phyloP scores from a whole-genome alignment of 768 basidiomycete genomes.

The Boletellus ananiceps region DNA sequence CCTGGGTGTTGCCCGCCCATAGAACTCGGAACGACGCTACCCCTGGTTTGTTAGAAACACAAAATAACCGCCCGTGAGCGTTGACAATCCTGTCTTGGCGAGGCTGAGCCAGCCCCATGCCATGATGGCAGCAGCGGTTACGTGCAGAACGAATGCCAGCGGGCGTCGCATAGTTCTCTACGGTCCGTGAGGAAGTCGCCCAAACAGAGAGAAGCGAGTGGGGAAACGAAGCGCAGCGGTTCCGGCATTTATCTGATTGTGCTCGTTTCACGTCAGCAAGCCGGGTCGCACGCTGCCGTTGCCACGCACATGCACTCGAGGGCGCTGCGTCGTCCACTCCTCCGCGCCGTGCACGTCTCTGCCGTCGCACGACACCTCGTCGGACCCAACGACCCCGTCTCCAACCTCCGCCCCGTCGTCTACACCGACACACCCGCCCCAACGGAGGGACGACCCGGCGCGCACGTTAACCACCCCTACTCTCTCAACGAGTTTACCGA shows the following conservation, averaged over 20 bases:
- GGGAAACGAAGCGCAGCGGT: no score
- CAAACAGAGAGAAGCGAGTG: background rate
- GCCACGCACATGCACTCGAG: no score
- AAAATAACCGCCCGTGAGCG: constrained; percentile 58
- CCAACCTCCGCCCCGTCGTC: constrained; percentile 74
- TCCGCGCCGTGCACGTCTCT: constrained; percentile 21
- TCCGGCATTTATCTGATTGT: background rate
- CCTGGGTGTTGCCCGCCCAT: background rate
- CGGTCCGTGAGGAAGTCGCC: no score
- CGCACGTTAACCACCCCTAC: constrained; percentile 56
- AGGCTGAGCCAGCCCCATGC: constrained; percentile 32
- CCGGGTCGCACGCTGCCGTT: no score
- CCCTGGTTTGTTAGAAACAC: constrained; percentile 80
- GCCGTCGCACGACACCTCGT: constrained; percentile 38
- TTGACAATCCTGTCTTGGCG: constrained; percentile 19
- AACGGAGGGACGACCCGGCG: constrained; percentile 28
- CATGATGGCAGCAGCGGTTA: constrained; percentile 31
- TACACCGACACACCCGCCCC: constrained; percentile 53
- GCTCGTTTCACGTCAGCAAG: no score
- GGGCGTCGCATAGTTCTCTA: constrained; percentile 9
- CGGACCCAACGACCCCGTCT: constrained; percentile 73
- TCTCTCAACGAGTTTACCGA: constrained; percentile 66
- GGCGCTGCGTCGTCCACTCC: background rate
- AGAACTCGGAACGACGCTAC: constrained; percentile 22
- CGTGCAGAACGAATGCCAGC: constrained; percentile 29